Percentiles rank a stretch among this genome's conserved stretches.
These are phyloP conservation scores for Penicillium egyptiacum DNA, from an alignment of 495 filamentous ascomycete genomes.

Conservation along the genomic window DNA sequence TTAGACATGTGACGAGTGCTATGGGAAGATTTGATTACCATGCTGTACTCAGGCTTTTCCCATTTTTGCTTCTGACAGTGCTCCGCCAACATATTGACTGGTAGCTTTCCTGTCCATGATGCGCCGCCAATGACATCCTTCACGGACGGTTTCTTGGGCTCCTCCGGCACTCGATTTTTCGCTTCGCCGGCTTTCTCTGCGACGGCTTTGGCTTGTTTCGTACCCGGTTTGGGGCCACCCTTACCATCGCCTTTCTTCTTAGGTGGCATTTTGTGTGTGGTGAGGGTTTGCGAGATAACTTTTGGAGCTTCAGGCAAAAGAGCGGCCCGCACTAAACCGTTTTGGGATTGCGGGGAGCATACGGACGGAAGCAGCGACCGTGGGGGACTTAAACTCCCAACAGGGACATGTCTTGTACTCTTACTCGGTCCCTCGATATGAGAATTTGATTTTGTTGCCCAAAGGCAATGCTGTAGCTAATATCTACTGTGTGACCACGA, in stretches of 20 bases:
- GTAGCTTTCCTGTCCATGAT: constrained; percentile 97
- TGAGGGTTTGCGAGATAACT: constrained; percentile 8
- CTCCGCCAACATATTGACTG: constrained; percentile 88
- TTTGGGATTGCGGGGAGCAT: constrained; percentile 34
- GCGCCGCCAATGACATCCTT: constrained; percentile 89
- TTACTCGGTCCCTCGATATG: constrained; percentile 3
- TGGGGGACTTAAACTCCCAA: constrained; percentile 3
- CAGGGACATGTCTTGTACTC: background rate
- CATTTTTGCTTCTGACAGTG: constrained; percentile 94
- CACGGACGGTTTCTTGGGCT: constrained; percentile 74
- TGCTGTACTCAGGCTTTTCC: constrained; percentile 89
- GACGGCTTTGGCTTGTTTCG: constrained; percentile 48
- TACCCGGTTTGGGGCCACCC: constrained; percentile 46
- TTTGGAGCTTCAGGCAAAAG: constrained; percentile 19
- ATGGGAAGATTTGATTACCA: constrained; percentile 45
- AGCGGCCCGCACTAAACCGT: constrained; percentile 39
- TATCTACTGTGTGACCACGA: background rate
- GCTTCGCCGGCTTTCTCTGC: constrained; percentile 39
- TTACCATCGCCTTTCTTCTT: constrained; percentile 46
- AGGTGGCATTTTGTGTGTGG: constrained; percentile 35
- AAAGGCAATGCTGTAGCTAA: background rate
- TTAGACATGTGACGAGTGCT: constrained; percentile 1
- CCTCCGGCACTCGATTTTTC: constrained; percentile 46
- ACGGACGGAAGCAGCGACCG: constrained; percentile 5
- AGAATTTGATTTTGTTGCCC: background rate